Evolutionary conservation across 1,284 basidiomycete genomes (phyloP).

Genomic region (Somion occarium): DNA sequence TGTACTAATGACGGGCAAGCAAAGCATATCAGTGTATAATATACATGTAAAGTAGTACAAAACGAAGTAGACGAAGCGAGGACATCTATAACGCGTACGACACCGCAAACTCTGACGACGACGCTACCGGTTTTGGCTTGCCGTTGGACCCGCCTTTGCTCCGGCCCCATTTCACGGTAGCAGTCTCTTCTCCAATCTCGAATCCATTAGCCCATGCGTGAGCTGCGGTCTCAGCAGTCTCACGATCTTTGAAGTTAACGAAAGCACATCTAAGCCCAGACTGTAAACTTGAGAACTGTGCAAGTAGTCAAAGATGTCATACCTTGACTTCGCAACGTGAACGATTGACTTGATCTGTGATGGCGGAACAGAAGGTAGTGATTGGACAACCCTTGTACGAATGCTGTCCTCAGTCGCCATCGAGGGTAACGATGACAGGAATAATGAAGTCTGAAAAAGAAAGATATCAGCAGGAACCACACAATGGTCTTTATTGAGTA

Average conservation of each 20-base stretch:
- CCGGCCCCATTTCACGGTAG: constrained; percentile 85
- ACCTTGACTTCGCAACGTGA: constrained; percentile 80
- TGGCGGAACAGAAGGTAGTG: constrained; percentile 66
- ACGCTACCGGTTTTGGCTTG: constrained; percentile 16
- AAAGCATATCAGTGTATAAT: not conserved
- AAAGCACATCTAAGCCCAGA: constrained; percentile 78
- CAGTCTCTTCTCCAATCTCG: constrained; percentile 74
- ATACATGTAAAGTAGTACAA: not conserved
- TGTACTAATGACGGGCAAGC: not conserved
- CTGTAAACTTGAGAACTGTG: too few species aligned
- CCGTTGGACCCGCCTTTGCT: constrained; percentile 39
- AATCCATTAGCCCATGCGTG: constrained; percentile 85
- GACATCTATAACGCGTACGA: constrained; percentile 2
- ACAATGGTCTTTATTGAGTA: constrained; percentile 15
- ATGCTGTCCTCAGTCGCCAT: constrained; percentile 74
- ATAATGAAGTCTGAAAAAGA: constrained; percentile 74
- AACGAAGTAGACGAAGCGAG: not conserved
- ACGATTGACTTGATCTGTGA: constrained; percentile 79
- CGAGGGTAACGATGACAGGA: constrained; percentile 81
- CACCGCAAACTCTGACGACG: constrained; percentile 1
- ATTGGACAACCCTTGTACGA: constrained; percentile 69
- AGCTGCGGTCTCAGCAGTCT: constrained; percentile 82
- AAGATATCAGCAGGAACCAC: not conserved
- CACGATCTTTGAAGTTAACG: constrained; percentile 85
- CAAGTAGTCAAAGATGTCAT: too few species aligned